Percentiles rank a stretch among this genome's conserved stretches.
Evolutionary conservation across 2,329 filamentous ascomycete species (phyloP).

Genomic region (Mycosphaerella sp.): DNA sequence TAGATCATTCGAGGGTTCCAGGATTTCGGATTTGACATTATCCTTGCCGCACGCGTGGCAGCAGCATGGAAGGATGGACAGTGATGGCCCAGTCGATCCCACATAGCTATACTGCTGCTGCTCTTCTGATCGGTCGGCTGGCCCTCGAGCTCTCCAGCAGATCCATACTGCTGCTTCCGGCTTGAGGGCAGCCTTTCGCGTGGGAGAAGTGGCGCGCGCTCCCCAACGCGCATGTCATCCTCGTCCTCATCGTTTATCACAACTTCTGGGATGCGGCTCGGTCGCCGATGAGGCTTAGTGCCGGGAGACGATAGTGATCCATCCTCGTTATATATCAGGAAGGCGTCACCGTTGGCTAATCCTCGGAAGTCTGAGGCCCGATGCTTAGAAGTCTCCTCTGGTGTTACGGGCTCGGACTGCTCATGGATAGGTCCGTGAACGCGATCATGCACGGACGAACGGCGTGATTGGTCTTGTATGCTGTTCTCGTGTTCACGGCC

Average conservation of each 20-base stretch:
- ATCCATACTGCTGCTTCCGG: constrained; percentile 23
- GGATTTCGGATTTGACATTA: constrained; percentile 53
- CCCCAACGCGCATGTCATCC: constrained; percentile 16
- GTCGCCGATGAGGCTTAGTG: background rate
- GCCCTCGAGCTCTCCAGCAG: constrained; percentile 25
- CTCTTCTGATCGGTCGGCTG: constrained; percentile 4
- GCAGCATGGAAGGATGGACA: constrained; percentile 23
- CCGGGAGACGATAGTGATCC: background rate
- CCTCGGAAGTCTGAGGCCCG: constrained; percentile 4
- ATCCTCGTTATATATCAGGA: constrained; percentile 15
- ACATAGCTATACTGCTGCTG: constrained; percentile 16
- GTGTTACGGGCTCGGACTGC: constrained; percentile 31
- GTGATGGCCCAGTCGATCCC: constrained; percentile 28
- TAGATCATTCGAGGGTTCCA: constrained; percentile 66
- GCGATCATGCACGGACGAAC: constrained; percentile 12
- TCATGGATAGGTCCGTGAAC: constrained; percentile 34
- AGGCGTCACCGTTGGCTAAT: constrained; percentile 6
- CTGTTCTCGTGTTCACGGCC: constrained; percentile 17
- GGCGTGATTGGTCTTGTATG: constrained; percentile 1
- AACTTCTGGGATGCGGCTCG: constrained; percentile 25
- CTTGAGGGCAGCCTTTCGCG: constrained; percentile 23
- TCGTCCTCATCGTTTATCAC: constrained; percentile 26
- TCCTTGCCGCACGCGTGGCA: constrained; percentile 30
- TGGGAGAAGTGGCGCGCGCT: constrained; percentile 35
- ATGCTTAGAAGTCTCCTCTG: constrained; percentile 15